Evolutionary conservation across 2,329 filamentous ascomycete species (phyloP).

Genomic region (Venturia asperata): DNA sequence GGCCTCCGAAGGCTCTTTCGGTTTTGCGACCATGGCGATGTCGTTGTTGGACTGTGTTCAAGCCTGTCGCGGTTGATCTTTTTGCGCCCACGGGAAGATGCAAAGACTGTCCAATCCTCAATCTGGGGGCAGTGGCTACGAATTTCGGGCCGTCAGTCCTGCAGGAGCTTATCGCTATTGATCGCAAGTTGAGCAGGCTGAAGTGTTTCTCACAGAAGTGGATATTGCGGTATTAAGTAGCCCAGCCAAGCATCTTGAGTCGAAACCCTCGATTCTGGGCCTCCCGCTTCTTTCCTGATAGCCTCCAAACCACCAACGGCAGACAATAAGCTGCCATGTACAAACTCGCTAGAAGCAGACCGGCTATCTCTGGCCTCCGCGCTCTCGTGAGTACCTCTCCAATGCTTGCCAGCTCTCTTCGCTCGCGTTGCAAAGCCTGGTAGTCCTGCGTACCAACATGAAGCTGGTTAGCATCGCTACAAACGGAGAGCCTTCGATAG

Average conservation of each 20-base stretch:
- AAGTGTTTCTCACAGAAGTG: not conserved
- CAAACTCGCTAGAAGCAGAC: slow-evolving; percentile 75
- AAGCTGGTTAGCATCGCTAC: not conserved
- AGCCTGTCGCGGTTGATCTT: not conserved
- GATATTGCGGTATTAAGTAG: not conserved
- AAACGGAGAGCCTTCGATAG: not conserved
- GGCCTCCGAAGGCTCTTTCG: slow-evolving; percentile 33
- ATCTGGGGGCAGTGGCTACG: too few species aligned
- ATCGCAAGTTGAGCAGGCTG: not conserved
- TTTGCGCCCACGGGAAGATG: not conserved
- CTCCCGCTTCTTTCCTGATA: slow-evolving; percentile 3
- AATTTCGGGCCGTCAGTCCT: not conserved
- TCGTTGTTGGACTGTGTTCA: not conserved
- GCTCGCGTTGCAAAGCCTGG: slow-evolving; percentile 18
- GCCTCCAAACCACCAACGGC: not conserved
- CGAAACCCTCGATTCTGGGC: not conserved
- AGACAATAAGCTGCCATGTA: slow-evolving; percentile 55
- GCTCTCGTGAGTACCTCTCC: not conserved
- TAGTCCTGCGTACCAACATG: not conserved
- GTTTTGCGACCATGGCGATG: slow-evolving; percentile 12
- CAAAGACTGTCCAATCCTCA: not conserved
- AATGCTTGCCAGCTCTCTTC: too few species aligned
- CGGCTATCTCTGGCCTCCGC: slow-evolving; percentile 71
- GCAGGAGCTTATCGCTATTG: not conserved
- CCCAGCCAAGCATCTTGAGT: slow-evolving; percentile 7